Evolutionary conservation across 768 basidiomycete genomes (phyloP), one percentile per base, ranked within the genome.

Genomic region (Russula sp.): DNA sequence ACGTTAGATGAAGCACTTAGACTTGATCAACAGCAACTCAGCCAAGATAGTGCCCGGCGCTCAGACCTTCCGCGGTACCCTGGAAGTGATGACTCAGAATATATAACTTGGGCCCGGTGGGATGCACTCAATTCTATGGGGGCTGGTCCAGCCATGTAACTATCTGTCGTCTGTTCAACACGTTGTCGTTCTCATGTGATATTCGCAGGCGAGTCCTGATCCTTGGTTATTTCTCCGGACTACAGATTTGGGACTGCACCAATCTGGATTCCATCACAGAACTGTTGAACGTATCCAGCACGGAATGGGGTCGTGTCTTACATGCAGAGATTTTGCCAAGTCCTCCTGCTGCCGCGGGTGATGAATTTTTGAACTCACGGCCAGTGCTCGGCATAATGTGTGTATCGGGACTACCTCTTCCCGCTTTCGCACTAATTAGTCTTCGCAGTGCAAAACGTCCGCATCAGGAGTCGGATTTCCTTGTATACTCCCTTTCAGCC

Each of bases 241-340:
- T 87, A 43, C 81, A 85, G 68, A 74, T 85, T 20, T 87, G 85
- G 84, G 84, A 86, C 65, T 82, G 81, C 66, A 76, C 79, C 13
- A 75, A 80, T 61, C 70, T 87, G 9, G 79, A 73, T 58, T 66
- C 77, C 1, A 76, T 83, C 7, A 70, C 72, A 2, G 85, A 87
- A 66, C 63, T 86, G 3, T 70, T 88, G 60, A 82, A 86, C 61
- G 60, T 87, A 38, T 66, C 73, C 9, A 73, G 68, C 58, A 43
- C 71, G 34, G 67, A 70, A 11, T 78, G 73, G 76, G 74, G 73
- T 8, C 63, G 66, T 42, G 63, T 74, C 54, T 67, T 71, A 43
- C 75, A 75, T 61, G 81, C 78, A 41, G 75, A 71, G 35, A 71
- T 82, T 13, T 69, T 86, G 10, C 73, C 74, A 1, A 50, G 77